These are phyloP conservation scores for Exophiala sideris DNA, from an alignment of 2,329 filamentous ascomycete species.

Conservation along the genomic window DNA sequence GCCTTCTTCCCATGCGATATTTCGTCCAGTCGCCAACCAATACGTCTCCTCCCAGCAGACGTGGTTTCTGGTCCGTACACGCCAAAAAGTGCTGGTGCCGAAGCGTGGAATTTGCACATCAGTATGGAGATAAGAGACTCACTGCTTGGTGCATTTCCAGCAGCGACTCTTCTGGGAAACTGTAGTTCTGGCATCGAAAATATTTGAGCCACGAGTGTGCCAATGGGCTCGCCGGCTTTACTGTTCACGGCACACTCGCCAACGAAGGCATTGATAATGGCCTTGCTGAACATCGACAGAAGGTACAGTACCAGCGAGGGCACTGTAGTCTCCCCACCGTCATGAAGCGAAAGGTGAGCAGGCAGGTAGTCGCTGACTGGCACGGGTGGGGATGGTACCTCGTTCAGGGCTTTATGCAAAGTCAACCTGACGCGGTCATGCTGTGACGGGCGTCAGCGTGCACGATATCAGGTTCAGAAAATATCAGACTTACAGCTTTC, in stretches of 20 bases:
- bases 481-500: slow-evolving; percentile 46
- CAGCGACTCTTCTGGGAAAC: slow-evolving; percentile 13
- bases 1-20: slow-evolving; percentile 40
- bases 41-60: slow-evolving; percentile 59
- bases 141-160: slow-evolving; percentile 55
- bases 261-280: slow-evolving; percentile 66
- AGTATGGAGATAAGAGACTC: slow-evolving; percentile 74
- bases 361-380: slow-evolving; percentile 55
- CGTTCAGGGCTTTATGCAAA: slow-evolving; percentile 53
- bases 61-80: slow-evolving; percentile 73
- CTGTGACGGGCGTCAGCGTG: slow-evolving; percentile 30
- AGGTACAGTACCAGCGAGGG: slow-evolving; percentile 70
- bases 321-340: slow-evolving; percentile 24
- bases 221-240: slow-evolving; percentile 70
- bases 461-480: slow-evolving; percentile 14
- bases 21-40: slow-evolving; percentile 68
- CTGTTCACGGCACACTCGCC: slow-evolving; percentile 63
- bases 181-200: slow-evolving; percentile 66
- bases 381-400: slow-evolving; percentile 52
- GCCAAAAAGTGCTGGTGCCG: slow-evolving; percentile 83
- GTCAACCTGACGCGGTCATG: slow-evolving; percentile 49
- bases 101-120: slow-evolving; percentile 76
- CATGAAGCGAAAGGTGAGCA: slow-evolving; percentile 34
- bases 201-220: slow-evolving; percentile 70
- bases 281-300: slow-evolving; percentile 72